Base-by-base conservation (phyloP, 2,329 filamentous ascomycete genomes). In the Fonsecaea pugnacius region DNA sequence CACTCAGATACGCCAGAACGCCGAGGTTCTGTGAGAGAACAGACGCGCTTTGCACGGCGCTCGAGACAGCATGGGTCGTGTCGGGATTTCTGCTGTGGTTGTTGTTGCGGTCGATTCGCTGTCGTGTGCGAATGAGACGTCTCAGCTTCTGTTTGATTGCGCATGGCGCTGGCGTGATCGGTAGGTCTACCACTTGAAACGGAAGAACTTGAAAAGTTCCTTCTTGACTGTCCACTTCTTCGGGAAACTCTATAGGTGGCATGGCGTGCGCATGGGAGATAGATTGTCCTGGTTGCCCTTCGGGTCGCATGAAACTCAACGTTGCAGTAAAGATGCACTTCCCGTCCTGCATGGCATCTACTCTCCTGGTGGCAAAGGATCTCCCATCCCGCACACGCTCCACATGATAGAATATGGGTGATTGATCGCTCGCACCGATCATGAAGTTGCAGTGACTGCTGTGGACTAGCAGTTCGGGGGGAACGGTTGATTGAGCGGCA, bases 391-490 rank as follows among this genome's bases (percentile, higher is more conserved):
- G 89, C 54, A 99, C 92, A 58, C 91, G 87, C 81, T 98, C 95
- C 52, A 99, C 95, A 75, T 97, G 91, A 80, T 96, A 98, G 67
- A 97, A 84, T 70, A 98, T 90, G 33, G 95, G 94, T n/a, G 94
- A 89, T 65, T 90, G 87, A 10, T 87, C 84, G 73, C 94, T 91
- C 30, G 94, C 95, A 3, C 93, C 93, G 1, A 98, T 87, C 36
- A 99, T 88, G 77, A 99, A 99, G 82, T 98, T 98, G 85, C 94
- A 98, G 84, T 99, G 95, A 90, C 96, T 97, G 74, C 90, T 94
- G 82, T 99, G 94, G 56, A 95, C 87, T 65, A 88, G 85, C 78
- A 96, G 97, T 75, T 91, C 83, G 38, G 76, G 69, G 0, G 90
- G 89, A 1, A 99, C 91, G 7, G 95, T 99, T 73, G 88, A 87